Evolutionary conservation across 176 grass and related monocot species (phyloP).

Genomic region (Ensete ventricosum): DNA sequence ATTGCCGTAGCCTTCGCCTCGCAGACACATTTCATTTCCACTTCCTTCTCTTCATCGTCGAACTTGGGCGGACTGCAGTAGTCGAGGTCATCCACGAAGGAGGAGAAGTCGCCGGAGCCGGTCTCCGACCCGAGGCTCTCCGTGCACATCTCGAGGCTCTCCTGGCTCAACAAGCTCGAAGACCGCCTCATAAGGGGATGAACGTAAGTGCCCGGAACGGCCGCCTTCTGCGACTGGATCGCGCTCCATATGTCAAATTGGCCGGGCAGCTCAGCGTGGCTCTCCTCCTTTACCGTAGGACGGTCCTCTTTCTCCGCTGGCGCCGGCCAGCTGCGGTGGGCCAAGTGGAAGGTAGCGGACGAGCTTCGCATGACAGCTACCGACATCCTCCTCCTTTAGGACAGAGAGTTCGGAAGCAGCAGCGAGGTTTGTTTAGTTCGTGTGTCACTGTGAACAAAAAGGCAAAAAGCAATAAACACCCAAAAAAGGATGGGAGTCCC

Average conservation of each 20-base stretch:
- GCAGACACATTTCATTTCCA: not conserved
- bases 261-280: slow-evolving; percentile 16
- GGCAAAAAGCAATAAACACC: not conserved
- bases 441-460: not conserved
- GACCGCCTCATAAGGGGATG: slow-evolving; percentile 49
- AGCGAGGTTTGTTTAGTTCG: not conserved
- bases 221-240: slow-evolving; percentile 37
- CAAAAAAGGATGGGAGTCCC: not conserved
- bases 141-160: slow-evolving; percentile 90
- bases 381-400: not conserved
- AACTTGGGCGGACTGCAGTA: not conserved
- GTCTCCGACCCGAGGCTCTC: slow-evolving; percentile 97
- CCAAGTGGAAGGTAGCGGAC: not conserved
- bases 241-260: slow-evolving; percentile 60
- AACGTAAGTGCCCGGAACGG: slow-evolving; percentile 34
- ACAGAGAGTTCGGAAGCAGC: not conserved
- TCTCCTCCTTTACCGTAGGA: slow-evolving; percentile 9
- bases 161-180: slow-evolving; percentile 75
- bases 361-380: not conserved
- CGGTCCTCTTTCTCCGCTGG: not conserved
- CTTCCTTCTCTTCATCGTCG: not conserved
- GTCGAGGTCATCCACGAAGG: not conserved
- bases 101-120: slow-evolving; percentile 44
- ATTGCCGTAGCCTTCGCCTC: not conserved
- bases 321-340: not conserved